Base-by-base conservation (phyloP, 306 rosid species). In the Citrullus amarus region DNA sequence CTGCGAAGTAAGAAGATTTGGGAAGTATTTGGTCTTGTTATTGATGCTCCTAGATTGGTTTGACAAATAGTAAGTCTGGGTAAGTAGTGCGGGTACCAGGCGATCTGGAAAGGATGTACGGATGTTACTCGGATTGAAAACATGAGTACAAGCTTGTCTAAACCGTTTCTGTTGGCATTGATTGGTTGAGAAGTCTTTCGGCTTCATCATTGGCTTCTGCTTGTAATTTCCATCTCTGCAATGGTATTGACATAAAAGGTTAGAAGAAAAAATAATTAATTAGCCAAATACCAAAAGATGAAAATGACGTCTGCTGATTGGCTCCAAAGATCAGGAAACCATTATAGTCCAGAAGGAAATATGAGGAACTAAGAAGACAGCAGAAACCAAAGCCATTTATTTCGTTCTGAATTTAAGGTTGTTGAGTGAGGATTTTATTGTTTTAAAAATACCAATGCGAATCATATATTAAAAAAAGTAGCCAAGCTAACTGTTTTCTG, bases 191-290 rank as follows among this genome's bases (percentile, higher is more conserved):
- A 75, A 93, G 93, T 80, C 98, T 91, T 88, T 93, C 98, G 5
- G 97, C 98, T 82, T 93, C 98, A 38, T 93, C 97, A 66, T 90
- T 93, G 70, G 98, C 98, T 88, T 93, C 95, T 25, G 90, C 95
- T 86, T 88, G 97, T 83, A 88, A 32, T 83, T 79, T 91, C 98
- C 98, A 93, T 84, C 84, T 87, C 98, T 93, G 91, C 34, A 73
- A 17, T 18, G 65, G 36, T 51, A 73, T 73, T 73, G 58, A 48
- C 39, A 73, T 30, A 28, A 50, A 46, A 14, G 32, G 36, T 66
- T 66, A 38, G 17, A 68, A 50, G 30, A 3, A 43, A 46, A 58
- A 25, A 41, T 0, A 60, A 25, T 10, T 51, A 16, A 22, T 59
- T 25, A 55, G 48, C 17, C 43, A 20, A 32, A 32, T 32, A 2